Base-by-base conservation (phyloP, 177 flowering plant genomes). In the Vitis hybrid region DNA sequence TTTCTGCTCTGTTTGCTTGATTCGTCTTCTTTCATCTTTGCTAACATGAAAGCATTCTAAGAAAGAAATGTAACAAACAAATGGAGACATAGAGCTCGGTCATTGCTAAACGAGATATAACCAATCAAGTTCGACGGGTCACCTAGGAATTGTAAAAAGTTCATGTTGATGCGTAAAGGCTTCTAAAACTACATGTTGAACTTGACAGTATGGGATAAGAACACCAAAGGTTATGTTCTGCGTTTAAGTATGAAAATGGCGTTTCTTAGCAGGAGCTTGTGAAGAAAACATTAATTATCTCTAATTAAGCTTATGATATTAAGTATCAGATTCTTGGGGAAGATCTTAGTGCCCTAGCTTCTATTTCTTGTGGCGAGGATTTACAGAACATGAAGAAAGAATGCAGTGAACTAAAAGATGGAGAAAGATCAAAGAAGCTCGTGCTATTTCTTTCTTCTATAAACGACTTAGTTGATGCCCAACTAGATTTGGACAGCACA, bases 321-420 rank as follows among this genome's bases (percentile, higher is more conserved):
- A 94, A 90, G 75, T 94, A 94, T 82, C 98, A 94, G 82, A 92
- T 94, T 66, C 98, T 97, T 55, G 97, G 94, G 14, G 97, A 94
- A 77, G 97, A 93, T 69, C 93, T 94, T 75, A 97, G 92, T 85
- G 90, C 98, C 10, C 78, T 92, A 73, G 97, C 93, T 69, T 90
- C 97, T 55, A 90, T 90, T 9, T 88, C 97, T 57, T 90, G 87
- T 59, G 97, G 91, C 74, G 98, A 93, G 82, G 98, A 93, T 82
- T 69, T 91, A 74, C 90, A 83, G 76, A 94, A 91, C 75, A 93
- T 91, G 97, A 85, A 91, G 86, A 96, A 94, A 73, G 98, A 90
- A 67, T 90, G 87, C 64, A 81, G 68, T 77, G 83, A 66, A 34
- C 50, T 81, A 53, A 90, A 75, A 64, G 80, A 78, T 54, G 76